Evolutionary conservation across 345 rosid genomes (phyloP).

Genomic region (Mangifera indica): DNA sequence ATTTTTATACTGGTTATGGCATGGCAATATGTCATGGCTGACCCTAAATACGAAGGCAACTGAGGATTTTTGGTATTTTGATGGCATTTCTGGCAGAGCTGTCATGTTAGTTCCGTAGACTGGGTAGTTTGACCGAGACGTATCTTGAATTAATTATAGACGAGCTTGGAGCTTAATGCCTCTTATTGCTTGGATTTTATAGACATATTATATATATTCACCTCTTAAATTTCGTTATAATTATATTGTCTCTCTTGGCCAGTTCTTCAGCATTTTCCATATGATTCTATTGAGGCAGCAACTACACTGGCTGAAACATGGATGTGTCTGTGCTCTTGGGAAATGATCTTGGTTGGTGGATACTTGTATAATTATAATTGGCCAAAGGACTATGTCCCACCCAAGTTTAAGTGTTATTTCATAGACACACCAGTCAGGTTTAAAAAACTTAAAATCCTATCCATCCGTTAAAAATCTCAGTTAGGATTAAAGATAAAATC

Average conservation of each 20-base stretch:
- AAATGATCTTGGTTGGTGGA: background rate
- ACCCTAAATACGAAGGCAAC: slow-evolving; percentile 69
- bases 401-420: too few relatives aligned
- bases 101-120: slow-evolving; percentile 22
- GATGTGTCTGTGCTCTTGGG: background rate
- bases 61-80: slow-evolving; percentile 19
- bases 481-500: too few relatives aligned
- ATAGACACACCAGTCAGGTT: too few relatives aligned
- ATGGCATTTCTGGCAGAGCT: slow-evolving; percentile 2
- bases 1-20: slow-evolving; percentile 74
- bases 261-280: background rate
- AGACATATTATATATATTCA: background rate
- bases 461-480: too few relatives aligned
- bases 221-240: background rate
- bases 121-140: slow-evolving; percentile 11
- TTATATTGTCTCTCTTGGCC: background rate
- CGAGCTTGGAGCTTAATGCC: slow-evolving; percentile 9
- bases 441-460: too few relatives aligned
- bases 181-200: slow-evolving; percentile 15
- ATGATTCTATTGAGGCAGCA: slow-evolving; percentile 4
- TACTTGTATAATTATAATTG: background rate
- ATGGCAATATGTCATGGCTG: slow-evolving; percentile 77
- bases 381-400: too few relatives aligned
- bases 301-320: background rate
- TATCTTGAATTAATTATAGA: slow-evolving; percentile 20